Conservation (phyloP, 768 basidiomycete genomes). For the Leccinellum luteum region DNA sequence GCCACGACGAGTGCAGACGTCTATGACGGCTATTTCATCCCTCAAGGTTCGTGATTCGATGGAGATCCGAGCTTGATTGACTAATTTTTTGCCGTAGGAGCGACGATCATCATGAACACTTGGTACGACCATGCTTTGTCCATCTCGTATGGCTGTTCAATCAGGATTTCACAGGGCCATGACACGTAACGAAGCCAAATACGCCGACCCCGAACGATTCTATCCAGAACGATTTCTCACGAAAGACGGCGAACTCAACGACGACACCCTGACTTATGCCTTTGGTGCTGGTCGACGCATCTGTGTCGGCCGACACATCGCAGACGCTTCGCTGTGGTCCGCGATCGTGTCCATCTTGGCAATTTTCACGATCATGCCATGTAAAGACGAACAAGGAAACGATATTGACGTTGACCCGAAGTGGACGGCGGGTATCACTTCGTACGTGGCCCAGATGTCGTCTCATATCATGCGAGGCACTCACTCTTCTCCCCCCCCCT, state of each 20-base stretch:
- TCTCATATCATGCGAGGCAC: background rate
- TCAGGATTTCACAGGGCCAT: conserved; percentile 22
- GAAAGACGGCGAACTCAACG: conserved; percentile 20
- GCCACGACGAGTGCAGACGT: conserved; percentile 37
- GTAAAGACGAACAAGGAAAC: conserved; percentile 24
- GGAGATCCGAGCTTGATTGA: background rate
- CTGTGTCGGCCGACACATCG: conserved; percentile 42
- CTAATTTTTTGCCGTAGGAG: conserved; percentile 12
- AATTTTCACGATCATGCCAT: conserved; percentile 33
- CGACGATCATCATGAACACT: conserved; percentile 30
- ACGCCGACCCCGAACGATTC: conserved; percentile 33
- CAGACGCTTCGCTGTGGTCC: conserved; percentile 39
- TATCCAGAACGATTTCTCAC: conserved; percentile 36
- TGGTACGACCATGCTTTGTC: conserved; percentile 11
- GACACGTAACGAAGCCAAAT: conserved; percentile 35
- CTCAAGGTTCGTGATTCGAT: conserved; percentile 39
- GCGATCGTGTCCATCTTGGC: conserved; percentile 35
- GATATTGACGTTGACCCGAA: conserved; percentile 20
- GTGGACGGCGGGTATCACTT: conserved; percentile 26
- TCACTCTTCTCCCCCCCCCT: background rate
- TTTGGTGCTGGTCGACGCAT: conserved; percentile 39
- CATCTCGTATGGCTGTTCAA: background rate
- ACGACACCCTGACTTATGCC: conserved; percentile 29
- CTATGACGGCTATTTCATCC: conserved; percentile 53
- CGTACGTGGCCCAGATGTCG: conserved; percentile 16